Evolutionary conservation across 2,329 filamentous ascomycete species (phyloP), one percentile per base, ranked within the genome.

Genomic region (Aureobasidium zeae): DNA sequence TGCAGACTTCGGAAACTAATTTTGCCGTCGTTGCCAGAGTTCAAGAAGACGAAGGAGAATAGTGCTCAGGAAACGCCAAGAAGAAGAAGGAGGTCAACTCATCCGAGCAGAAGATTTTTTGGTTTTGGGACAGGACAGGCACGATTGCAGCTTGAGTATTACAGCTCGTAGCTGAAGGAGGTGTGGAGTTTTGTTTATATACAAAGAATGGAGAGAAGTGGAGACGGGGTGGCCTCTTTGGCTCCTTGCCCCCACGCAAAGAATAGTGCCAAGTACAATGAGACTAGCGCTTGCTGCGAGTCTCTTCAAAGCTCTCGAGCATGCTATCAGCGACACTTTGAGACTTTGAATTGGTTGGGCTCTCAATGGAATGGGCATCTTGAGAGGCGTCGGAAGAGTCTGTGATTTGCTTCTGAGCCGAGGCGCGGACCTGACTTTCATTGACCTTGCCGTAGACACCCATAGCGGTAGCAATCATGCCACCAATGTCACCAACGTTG

Each of bases 381-480:
- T 29, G 9, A 5, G 37, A 41, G 49, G 45, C 25, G 28, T 38
- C 30, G 34, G 44, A 37, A 15, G 45, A 45, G 15, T 19, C 38
- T 5, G 46, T 36, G 19, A 53, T 44, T 13, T 54, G 38, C 54
- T 71, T 70, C 51, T 72, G 72, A 4, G 79, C 76, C 63, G 84
- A 72, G 9, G 72, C 70, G 59, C 76, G 81, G 19, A 78, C 76
- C 64, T 94, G 86, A 1, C 81, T 77, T 57, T 89, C 77, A 54
- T 79, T 86, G 32, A 98, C 85, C 63, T 94, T 95, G 47, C 89
- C 86, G 62, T 94, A 98, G 13, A 98, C 88, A 44, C 87, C 83
- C 72, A 98, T 80, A 2, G 88, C 91, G 13, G 86, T 93, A 28
- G 91, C 88, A 62, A 98, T 96, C 88, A 98, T 94, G 53, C 86